Conservation (phyloP, 1,139 yeast species). For the Scheffersomyces lignicola region DNA sequence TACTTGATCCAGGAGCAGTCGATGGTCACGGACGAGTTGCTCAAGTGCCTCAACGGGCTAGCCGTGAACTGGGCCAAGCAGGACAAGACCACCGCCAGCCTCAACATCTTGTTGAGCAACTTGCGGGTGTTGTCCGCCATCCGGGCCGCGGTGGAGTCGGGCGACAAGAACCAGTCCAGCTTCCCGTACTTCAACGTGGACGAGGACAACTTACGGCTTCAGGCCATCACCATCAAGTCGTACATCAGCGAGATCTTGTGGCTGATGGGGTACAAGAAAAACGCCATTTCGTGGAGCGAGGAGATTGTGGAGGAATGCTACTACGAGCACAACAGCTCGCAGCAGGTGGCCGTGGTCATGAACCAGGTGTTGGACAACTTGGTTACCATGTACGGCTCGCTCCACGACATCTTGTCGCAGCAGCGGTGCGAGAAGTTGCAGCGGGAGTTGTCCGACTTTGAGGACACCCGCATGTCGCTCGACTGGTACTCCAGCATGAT, state of each 20-base stretch:
- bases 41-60: conserved; percentile 33
- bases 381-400: conserved; percentile 30
- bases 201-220: conserved; percentile 27
- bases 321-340: conserved; percentile 28
- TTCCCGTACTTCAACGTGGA: conserved; percentile 42
- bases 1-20: conserved; percentile 28
- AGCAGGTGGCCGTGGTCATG: conserved; percentile 32
- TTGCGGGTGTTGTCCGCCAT: conserved; percentile 28
- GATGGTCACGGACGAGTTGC: conserved; percentile 39
- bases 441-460: conserved; percentile 15
- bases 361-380: conserved; percentile 32
- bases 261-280: conserved; percentile 51
- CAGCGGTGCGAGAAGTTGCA: conserved; percentile 30
- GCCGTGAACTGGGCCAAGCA: conserved; percentile 34
- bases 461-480: conserved; percentile 19
- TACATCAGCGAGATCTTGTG: conserved; percentile 69
- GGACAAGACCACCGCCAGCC: conserved; percentile 17
- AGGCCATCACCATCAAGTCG: conserved; percentile 45
- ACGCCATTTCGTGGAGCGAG: conserved; percentile 66
- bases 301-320: conserved; percentile 46
- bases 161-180: conserved; percentile 24
- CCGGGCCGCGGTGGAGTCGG: conserved; percentile 18
- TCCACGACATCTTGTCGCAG: conserved; percentile 24
- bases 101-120: conserved; percentile 41
- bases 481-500: conserved; percentile 39